Evolutionary conservation across 106 monocot species (phyloP), one percentile per base, ranked within the genome.

Genomic region (Amphibolis antarctica): DNA sequence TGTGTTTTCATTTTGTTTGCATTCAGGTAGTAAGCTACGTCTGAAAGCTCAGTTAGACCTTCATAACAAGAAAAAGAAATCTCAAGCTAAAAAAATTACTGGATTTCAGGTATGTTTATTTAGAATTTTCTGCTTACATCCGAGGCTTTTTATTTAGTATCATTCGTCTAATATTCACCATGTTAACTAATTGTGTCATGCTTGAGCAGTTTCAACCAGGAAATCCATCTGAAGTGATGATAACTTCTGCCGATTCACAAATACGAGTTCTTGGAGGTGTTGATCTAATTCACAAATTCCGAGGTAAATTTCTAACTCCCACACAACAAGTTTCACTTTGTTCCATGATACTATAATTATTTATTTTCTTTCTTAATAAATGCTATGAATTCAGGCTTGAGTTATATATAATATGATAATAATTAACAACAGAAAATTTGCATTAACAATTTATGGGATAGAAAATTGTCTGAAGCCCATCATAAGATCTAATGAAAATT

Each of bases 171-270:
- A 27, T 24, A 20, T 12, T 48, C 47, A 61, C 11, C 21, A 1
- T 66, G 13, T 21, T 53, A 0, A 53, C 42, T 19, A 36, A 54
- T 66, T 48, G 46, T 53, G 25, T 20, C n/a, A 23, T 48, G 44
- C 50, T 12, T 67, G 21, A 78, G 84, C 82, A 96, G 96, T 90
- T 90, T 77, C 82, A 80, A 19, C 90, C 89, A 10, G 86, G 76
- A 59, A 84, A 84, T 78, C 69, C 79, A 42, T 84, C 89, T 44
- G 84, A 96, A 77, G 79, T 90, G 53, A 47, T 90, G 71, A 69
- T 96, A 14, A 96, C 94, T 21, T 84, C 89, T 17, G 89, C 89
- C 18, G 94, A 89, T 73, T 96, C 94, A 28, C 89, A 80, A 59
- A 89, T 96, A 28, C 71, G 94, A 48, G 78, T 96, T 17, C 86